phyloP scores from a whole-genome alignment of 768 basidiomycete genomes.

The Fomitopsis serialis region DNA sequence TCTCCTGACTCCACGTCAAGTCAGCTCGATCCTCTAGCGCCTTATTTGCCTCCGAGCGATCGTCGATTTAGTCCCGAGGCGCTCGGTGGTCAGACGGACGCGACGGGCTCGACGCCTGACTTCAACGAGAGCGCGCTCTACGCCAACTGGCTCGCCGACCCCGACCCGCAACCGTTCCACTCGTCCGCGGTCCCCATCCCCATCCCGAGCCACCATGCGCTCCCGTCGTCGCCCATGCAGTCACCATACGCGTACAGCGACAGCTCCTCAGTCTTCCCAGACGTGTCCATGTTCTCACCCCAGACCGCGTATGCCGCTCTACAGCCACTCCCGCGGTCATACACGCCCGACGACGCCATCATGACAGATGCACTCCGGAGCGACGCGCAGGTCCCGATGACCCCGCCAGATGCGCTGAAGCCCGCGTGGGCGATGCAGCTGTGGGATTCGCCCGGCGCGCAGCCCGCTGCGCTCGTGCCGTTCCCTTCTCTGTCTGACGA shows the following conservation, averaged over 20 bases:
- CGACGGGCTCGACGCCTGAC: constrained; percentile 34
- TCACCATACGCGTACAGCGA: constrained; percentile 47
- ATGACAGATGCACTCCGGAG: constrained; percentile 18
- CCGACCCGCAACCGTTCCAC: constrained; percentile 34
- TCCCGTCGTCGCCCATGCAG: constrained; percentile 22
- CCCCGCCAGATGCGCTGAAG: constrained; percentile 8
- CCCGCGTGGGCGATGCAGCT: constrained; percentile 66
- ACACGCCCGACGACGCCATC: constrained; percentile 38
- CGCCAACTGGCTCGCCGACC: constrained; percentile 62
- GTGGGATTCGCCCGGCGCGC: constrained; percentile 49
- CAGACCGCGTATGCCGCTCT: constrained; percentile 49
- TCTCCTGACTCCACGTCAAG: constrained; percentile 34
- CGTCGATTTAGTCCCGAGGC: constrained; percentile 29
- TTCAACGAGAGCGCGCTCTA: constrained; percentile 35
- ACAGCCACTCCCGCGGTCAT: constrained; percentile 53
- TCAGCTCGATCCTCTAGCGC: constrained; percentile 26
- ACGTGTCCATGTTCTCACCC: constrained; percentile 53
- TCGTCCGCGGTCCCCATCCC: constrained; percentile 57
- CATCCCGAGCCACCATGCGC: constrained; percentile 35
- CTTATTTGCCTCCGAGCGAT: constrained; percentile 27
- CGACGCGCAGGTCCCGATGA: background rate
- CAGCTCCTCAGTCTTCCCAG: constrained; percentile 36
- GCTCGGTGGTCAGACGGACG: constrained; percentile 27
- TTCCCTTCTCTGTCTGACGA: constrained; percentile 28
- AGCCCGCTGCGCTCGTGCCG: constrained; percentile 23